Base-by-base conservation (phyloP, 495 filamentous ascomycete genomes). In the Pseudoneurospora amorphoporcata region DNA sequence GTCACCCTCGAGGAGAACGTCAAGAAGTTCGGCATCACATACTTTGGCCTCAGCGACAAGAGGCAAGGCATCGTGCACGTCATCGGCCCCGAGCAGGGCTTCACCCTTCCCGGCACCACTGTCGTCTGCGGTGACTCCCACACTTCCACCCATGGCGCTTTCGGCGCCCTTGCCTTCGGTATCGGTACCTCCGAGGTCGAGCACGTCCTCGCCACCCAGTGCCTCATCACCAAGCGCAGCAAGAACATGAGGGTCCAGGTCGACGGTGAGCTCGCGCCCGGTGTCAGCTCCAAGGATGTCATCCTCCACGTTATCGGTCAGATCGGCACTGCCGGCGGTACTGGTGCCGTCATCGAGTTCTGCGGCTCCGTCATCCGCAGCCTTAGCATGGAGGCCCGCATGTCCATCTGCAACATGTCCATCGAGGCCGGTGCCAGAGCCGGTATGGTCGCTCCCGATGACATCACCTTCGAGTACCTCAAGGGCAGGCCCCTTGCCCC, bases 371-470 rank as follows among this genome's bases (percentile, higher is more conserved):
- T 94, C 70, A 97, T 99, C 78, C 88, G 92, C 74, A 83, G 82
- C 47, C 85, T 99, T 76, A 97, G 93, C 83, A 97, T 99, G 89
- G 95, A 99, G 81, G 95, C 95, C 43, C 91, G 95, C 77, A 98
- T 99, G 95, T 97, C 93, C 71, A 95, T 99, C 79, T 98, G 95
- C 84, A 99, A 99, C 85, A 99, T 99, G 95, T 94, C 95, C n/a
- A 98, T 98, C 79, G 95, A 99, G 85, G 95, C 84, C 72, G 95
- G 95, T 83, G 95, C 95, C 45, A 88, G 95, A 84, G 95, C 95
- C 72, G 95, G 95, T 73, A 95, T 99, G 92, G 90, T 99, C 71
- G 95, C 95, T 37, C 95, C 95, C 3, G 95, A 99, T 74, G 90
- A 97, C 81, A 92, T 86, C 61, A 98, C 95, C 6, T 95, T 97